Evolutionary conservation across 495 filamentous ascomycete species (phyloP).

Genomic region (Penicillium crystallinum): DNA sequence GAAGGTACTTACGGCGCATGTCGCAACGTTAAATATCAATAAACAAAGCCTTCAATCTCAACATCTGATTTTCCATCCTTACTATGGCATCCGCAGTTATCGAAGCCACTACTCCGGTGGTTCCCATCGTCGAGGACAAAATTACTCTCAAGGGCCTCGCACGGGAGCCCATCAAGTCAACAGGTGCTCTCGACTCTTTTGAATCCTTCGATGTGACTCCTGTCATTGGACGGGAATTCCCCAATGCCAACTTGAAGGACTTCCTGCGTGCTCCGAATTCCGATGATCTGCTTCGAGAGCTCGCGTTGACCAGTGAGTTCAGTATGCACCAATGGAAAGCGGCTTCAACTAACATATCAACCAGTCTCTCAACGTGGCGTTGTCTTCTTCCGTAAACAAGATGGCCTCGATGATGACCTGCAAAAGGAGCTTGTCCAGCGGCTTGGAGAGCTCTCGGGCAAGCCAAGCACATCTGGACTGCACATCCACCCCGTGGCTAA

Average conservation of each 20-base stretch:
- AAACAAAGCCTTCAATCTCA: background rate
- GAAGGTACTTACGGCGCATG: background rate
- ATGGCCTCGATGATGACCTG: slow-evolving; percentile 56
- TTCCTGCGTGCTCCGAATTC: slow-evolving; percentile 58
- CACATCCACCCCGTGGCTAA: slow-evolving; percentile 73
- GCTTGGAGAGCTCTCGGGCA: slow-evolving; percentile 59
- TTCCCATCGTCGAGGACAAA: slow-evolving; percentile 19
- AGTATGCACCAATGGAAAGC: background rate
- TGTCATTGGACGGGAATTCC: slow-evolving; percentile 62
- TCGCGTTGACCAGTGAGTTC: slow-evolving; percentile 57
- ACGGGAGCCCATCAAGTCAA: slow-evolving; percentile 43
- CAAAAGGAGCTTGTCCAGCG: slow-evolving; percentile 65
- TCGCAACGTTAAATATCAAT: background rate
- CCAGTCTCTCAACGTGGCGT: slow-evolving; percentile 75
- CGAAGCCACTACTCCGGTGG: slow-evolving; percentile 11
- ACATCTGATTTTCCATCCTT: background rate
- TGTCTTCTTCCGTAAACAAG: slow-evolving; percentile 75
- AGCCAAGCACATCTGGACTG: slow-evolving; percentile 58
- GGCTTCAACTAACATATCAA: background rate
- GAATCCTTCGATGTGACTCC: slow-evolving; percentile 62
- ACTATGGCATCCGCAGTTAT: slow-evolving; percentile 24
- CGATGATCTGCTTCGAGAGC: slow-evolving; percentile 60
- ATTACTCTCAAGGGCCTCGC: slow-evolving; percentile 10
- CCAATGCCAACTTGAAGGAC: slow-evolving; percentile 53
- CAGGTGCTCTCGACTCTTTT: slow-evolving; percentile 52